A percentile compares a stretch with the other conserved stretches of the same genome.
phyloP scores from a whole-genome alignment of 441 rosid genomes.

The Pelargonium myrrhifolium region DNA sequence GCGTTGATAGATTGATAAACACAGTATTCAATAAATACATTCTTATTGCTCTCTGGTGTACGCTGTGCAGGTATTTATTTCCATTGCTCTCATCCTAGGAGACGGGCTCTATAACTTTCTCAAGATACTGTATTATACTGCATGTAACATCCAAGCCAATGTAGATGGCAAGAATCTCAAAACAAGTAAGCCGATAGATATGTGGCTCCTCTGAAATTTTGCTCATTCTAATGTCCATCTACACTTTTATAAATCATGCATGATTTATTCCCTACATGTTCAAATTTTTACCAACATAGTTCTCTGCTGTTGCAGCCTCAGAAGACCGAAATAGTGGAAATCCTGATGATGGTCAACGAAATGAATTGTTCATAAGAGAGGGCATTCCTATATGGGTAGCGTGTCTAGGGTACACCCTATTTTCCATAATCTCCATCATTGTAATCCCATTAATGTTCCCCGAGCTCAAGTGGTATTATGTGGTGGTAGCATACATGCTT shows the following conservation, averaged over 20 bases:
- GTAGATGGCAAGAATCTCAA: constrained; percentile 24
- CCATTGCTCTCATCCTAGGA: constrained; percentile 80
- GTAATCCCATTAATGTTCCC: constrained; percentile 79
- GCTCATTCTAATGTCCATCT: not conserved
- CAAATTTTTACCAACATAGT: not conserved
- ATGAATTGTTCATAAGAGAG: constrained; percentile 65
- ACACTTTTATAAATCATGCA: too few relatives aligned
- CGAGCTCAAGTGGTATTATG: constrained; percentile 82
- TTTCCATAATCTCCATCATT: constrained; percentile 58
- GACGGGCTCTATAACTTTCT: constrained; percentile 92
- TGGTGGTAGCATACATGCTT: constrained; percentile 66
- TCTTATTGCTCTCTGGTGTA: constrained; percentile 7
- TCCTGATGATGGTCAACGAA: constrained; percentile 35
- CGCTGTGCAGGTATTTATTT: constrained; percentile 61
- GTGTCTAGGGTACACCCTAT: constrained; percentile 48
- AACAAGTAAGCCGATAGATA: constrained; percentile 35
- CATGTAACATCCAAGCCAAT: constrained; percentile 34
- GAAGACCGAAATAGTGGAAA: constrained; percentile 21
- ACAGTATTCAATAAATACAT: too few relatives aligned
- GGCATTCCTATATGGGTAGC: constrained; percentile 77
- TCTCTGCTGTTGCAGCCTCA: constrained; percentile 21
- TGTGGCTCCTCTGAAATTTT: too few relatives aligned
- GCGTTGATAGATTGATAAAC: not conserved
- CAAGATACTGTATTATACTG: constrained; percentile 57
- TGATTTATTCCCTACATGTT: too few relatives aligned